Evolutionary conservation across 345 rosid genomes (phyloP).

Genomic region (Populus davidiana): DNA sequence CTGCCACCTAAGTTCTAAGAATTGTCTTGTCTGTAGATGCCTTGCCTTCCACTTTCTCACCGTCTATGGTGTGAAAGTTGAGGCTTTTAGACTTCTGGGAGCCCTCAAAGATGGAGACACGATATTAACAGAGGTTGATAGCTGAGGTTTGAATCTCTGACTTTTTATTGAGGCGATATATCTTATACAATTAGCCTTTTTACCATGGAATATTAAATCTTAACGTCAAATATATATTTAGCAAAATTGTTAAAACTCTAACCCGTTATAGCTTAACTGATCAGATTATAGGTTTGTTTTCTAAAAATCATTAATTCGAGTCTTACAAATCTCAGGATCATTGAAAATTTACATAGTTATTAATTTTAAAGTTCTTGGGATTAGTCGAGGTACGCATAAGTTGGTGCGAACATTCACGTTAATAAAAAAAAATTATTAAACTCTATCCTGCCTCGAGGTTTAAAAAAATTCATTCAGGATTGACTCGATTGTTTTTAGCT

Average conservation of each 20-base stretch:
- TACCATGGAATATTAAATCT: no score
- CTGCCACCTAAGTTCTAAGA: conserved; percentile 5
- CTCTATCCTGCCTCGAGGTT: fast-evolving
- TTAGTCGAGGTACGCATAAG: no score
- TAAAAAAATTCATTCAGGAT: no score
- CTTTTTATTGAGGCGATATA: no score
- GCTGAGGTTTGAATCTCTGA: not conserved
- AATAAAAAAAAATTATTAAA: no score
- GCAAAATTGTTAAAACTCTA: no score
- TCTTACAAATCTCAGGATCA: fast-evolving
- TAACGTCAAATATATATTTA: no score
- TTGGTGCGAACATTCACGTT: fast-evolving
- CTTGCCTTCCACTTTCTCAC: not conserved
- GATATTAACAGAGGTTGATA: not conserved
- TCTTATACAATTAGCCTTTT: no score
- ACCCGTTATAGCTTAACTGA: fast-evolving
- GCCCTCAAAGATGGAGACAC: not conserved
- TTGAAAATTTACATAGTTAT: fast-evolving
- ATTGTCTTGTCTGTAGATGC: not conserved
- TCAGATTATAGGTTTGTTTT: no score
- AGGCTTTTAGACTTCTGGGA: not conserved
- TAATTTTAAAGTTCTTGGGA: fast-evolving
- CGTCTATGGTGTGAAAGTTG: not conserved
- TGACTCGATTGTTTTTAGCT: no score
- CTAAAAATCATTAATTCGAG: fast-evolving